These are phyloP conservation scores for Kazachstania viticola DNA, from an alignment of 805 yeast species.

Conservation along the genomic window DNA sequence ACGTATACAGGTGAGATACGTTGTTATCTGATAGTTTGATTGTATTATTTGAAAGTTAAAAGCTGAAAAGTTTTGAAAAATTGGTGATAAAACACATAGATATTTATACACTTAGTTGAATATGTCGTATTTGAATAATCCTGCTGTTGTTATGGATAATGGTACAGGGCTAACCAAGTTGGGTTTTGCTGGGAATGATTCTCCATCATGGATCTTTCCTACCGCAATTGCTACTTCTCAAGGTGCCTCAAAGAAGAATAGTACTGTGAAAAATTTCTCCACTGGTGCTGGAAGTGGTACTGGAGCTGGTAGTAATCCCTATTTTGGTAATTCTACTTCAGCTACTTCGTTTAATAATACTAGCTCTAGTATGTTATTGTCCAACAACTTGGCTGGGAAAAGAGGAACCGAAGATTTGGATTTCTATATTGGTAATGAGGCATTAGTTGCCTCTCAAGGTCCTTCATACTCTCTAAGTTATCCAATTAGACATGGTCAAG, in stretches of 20 bases:
- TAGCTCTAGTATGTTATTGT: constrained; percentile 17
- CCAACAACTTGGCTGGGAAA: constrained; percentile 44
- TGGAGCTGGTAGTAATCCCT: constrained; percentile 15
- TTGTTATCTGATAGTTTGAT: too few relatives aligned
- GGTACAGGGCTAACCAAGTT: constrained; percentile 97
- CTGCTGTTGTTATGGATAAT: constrained; percentile 96
- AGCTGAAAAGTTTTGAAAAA: too few relatives aligned
- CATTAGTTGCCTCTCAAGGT: constrained; percentile 81
- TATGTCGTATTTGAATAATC: constrained; percentile 62
- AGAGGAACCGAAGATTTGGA: constrained; percentile 91
- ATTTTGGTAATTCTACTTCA: constrained; percentile 28
- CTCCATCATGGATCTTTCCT: constrained; percentile 95
- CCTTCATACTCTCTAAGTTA: constrained; percentile 79
- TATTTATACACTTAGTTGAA: too few relatives aligned
- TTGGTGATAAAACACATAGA: too few relatives aligned
- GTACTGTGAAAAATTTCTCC: constrained; percentile 27
- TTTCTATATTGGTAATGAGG: constrained; percentile 93
- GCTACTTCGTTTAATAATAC: constrained; percentile 25
- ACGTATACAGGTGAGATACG: too few relatives aligned
- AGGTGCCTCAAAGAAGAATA: constrained; percentile 15
- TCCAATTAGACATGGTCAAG: constrained; percentile 95
- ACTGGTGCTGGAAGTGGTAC: constrained; percentile 26
- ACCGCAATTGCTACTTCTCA: constrained; percentile 80
- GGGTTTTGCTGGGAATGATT: constrained; percentile 97
- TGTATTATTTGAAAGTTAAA: too few relatives aligned